These are phyloP conservation scores for Tetrahymena elliotti DNA, from an alignment of 73 alveolate genomes.

Conservation along the genomic window DNA sequence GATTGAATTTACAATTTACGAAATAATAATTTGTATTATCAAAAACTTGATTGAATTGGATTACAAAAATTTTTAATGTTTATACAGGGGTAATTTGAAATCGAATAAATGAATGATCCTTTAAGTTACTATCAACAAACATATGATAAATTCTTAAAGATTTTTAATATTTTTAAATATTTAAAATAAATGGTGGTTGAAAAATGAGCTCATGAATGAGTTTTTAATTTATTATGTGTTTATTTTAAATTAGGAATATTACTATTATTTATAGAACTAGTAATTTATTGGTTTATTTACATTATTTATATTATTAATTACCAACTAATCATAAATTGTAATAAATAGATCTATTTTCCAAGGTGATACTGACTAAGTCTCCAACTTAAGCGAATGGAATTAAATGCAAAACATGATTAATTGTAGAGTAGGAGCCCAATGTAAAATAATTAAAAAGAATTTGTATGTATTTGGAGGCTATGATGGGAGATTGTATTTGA, in stretches of 20 bases:
- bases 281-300: neutral
- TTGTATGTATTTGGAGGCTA: neutral
- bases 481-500: neutral
- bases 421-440: neutral
- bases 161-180: no score
- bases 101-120: no score
- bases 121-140: no score
- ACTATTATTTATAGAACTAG: neutral
- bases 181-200: no score
- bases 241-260: neutral
- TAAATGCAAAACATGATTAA: neutral
- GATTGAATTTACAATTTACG: neutral
- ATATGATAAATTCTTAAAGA: no score
- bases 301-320: no score
- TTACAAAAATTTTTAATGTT: no score
- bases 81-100: no score
- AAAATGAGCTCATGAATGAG: no score
- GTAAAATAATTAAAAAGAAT: neutral
- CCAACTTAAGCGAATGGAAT: neutral
- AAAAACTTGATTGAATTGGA: no score
- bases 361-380: neutral
- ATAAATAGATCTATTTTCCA: neutral
- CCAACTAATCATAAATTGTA: neutral
- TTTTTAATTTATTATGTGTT: no score
- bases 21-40: no score